These are phyloP conservation scores for Thymus mandschuricus DNA, from an alignment of 257 asterid species.

Conservation along the genomic window DNA sequence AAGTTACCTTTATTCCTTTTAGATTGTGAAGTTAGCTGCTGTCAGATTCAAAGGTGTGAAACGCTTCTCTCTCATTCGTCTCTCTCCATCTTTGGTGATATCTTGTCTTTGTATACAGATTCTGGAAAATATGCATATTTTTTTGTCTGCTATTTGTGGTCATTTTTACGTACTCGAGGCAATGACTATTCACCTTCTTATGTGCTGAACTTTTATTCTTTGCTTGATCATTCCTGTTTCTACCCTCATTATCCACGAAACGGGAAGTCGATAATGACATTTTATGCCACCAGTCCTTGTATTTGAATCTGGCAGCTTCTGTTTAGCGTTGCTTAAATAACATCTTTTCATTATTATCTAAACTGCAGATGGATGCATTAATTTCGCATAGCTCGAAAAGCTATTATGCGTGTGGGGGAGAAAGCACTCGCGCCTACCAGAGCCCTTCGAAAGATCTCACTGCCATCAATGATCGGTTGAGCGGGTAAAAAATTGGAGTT, in stretches of 20 bases:
- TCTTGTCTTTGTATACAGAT: not conserved
- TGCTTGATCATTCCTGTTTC: slow-evolving; percentile 4
- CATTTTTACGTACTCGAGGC: not conserved
- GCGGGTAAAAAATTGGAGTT: slow-evolving; percentile 53
- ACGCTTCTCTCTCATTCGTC: slow-evolving; percentile 4
- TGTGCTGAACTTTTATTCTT: not conserved
- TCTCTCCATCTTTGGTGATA: slow-evolving; percentile 6
- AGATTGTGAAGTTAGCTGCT: slow-evolving; percentile 96
- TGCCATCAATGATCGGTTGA: slow-evolving; percentile 84
- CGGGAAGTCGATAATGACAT: slow-evolving; percentile 12
- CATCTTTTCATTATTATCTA: slow-evolving; percentile 14
- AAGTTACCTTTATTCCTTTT: not conserved
- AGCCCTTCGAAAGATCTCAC: slow-evolving; percentile 97
- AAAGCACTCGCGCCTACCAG: slow-evolving; percentile 97
- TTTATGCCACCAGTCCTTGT: not conserved
- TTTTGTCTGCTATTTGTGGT: not conserved
- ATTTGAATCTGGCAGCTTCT: not conserved
- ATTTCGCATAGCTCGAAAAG: slow-evolving; percentile 91
- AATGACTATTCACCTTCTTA: not conserved
- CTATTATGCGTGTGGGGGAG: slow-evolving; percentile 97
- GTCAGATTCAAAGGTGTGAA: slow-evolving; percentile 87
- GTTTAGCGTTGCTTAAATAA: not conserved
- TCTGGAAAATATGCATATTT: not conserved
- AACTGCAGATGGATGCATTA: slow-evolving; percentile 85
- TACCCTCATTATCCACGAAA: not conserved